Base-by-base conservation (phyloP, 768 basidiomycete species). In the Boletus speciosus region DNA sequence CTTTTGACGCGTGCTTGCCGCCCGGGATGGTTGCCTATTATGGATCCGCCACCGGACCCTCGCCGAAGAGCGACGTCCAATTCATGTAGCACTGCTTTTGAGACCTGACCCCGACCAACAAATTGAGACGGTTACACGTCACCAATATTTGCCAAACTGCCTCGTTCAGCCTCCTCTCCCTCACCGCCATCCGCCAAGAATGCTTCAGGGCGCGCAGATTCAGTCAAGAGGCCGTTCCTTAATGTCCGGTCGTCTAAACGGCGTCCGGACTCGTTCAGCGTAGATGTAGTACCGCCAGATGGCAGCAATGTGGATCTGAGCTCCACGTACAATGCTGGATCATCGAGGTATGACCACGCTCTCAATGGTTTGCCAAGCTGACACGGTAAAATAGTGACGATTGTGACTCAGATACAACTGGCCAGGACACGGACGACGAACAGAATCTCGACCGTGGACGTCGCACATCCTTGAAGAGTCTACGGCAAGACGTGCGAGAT, bases 321-420 rank as follows among this genome's bases (percentile, higher is more conserved):
- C 64, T 91, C 90, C 12, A 92, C 90, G 60, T 93, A 93, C 71
- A 86, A 90, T 54, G 90, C 85, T 29, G 90, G 90, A 42, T 89
- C 89, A 34, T 91, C 89, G 10, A 83, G 86, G 88, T 87, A 62
- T 57, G 80, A 62, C 38, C n/a, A 23, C 15, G 23, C 35, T 55
- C 19, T 49, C 46, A 3, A 8, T 9, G 4, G 7, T 51, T 5
- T 52, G 41, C 47, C 25, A 27, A 40, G 34, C 54, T 66, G 55
- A 81, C 41, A 14, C 31, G 23, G 40, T n/a, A 35, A 36, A 21
- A 27, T 19, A 74, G 84, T 57, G 78, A 85, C 21, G 79, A 76
- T 42, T 81, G 80, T 12, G 71, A 74, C 42, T 70, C 68, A 40
- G 80, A 77, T 62, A 78, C 81, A 7, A 78, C 81, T 25, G 82